Percentiles rank a stretch among this genome's conserved stretches.
These are phyloP conservation scores for Soucietia sequanensis DNA, from an alignment of 805 yeast genomes.

Conservation along the genomic window DNA sequence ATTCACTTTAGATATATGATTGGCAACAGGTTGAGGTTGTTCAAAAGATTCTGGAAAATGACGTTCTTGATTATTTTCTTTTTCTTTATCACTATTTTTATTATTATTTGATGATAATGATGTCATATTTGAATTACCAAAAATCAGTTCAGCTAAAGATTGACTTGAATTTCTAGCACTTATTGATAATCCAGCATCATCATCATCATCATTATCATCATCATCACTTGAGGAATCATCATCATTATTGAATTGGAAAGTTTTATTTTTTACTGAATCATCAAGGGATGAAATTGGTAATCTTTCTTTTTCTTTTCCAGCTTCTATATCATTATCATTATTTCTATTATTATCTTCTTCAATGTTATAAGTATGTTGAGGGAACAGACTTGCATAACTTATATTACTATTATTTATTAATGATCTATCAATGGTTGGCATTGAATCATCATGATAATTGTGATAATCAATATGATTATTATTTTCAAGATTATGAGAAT, in stretches of 20 bases:
- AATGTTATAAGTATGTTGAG: constrained; percentile 6
- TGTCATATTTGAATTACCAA: constrained; percentile 18
- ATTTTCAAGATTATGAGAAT: no score
- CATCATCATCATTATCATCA: constrained; percentile 22
- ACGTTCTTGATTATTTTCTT: constrained; percentile 7
- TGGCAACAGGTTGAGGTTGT: constrained; percentile 24
- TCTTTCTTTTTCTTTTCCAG: constrained; percentile 6
- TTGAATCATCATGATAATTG: constrained; percentile 5
- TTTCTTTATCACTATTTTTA: no score
- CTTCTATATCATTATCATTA: constrained; percentile 1
- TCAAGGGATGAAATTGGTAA: constrained; percentile 18
- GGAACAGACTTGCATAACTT: constrained; percentile 5
- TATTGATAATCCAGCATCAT: constrained; percentile 38
- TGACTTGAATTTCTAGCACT: constrained; percentile 40
- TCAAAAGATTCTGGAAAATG: constrained; percentile 19
- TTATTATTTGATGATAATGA: neutral
- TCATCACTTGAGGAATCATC: constrained; percentile 13
- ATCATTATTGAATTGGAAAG: constrained; percentile 3
- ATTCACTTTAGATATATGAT: constrained; percentile 27
- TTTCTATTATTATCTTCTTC: neutral
- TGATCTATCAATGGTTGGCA: constrained; percentile 27
- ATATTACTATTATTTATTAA: constrained; percentile 11
- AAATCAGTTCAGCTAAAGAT: constrained; percentile 42
- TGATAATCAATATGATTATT: constrained; percentile 1
- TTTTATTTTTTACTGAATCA: constrained; percentile 10